Conservation (phyloP, 2,329 filamentous ascomycete species). For the Pseudogymnoascus pannorum region DNA sequence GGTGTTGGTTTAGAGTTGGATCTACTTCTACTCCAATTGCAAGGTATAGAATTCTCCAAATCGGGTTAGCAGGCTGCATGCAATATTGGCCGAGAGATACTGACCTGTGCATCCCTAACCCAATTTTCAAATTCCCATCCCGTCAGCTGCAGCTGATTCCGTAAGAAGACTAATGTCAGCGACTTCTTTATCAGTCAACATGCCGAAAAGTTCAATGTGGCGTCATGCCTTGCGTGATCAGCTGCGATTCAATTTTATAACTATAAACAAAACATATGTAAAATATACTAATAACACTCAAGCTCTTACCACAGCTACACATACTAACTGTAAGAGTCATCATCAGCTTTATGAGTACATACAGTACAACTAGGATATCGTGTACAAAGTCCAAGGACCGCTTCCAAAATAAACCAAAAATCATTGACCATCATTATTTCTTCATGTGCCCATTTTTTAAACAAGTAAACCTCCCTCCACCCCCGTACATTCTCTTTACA, state of each 20-base stretch:
- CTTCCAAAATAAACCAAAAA: conserved; percentile 9
- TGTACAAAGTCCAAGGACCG: conserved; percentile 8
- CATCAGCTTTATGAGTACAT: conserved; percentile 2
- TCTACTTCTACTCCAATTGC: neutral
- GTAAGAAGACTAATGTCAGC: no score
- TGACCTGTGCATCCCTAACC: neutral
- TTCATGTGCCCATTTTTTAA: conserved; percentile 7
- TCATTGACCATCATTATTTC: conserved; percentile 5
- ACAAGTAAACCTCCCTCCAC: neutral
- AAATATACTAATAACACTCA: conserved; percentile 1
- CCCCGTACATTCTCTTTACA: neutral
- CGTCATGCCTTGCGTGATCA: neutral
- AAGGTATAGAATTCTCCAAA: neutral
- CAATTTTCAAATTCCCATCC: neutral
- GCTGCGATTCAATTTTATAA: neutral
- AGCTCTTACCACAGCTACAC: conserved; percentile 3
- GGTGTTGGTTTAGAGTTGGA: neutral
- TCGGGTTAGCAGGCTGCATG: neutral
- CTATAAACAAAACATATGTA: conserved; percentile 6
- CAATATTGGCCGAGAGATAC: neutral
- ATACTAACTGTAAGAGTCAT: neutral
- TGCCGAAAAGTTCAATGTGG: neutral
- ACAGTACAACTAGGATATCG: conserved; percentile 8
- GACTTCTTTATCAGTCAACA: neutral
- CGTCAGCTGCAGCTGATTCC: neutral